Base-by-base conservation (phyloP, 148 eudicot species). In the Nyssa sinensis region DNA sequence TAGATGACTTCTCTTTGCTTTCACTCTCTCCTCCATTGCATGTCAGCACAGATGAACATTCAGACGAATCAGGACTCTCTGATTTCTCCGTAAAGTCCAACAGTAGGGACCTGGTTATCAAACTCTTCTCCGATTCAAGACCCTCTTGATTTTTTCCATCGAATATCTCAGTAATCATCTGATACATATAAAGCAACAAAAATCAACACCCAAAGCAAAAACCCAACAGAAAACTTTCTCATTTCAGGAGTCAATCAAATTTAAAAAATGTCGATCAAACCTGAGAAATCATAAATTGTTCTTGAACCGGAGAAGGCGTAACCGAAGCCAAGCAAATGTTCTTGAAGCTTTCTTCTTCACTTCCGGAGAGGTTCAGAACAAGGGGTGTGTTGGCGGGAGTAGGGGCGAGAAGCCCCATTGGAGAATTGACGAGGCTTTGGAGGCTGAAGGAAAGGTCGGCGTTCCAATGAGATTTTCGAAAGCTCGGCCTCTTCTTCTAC, bases 361-460 rank as follows among this genome's bases (percentile, higher is more conserved):
- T 72, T 62, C 74, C 77, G 34, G 65, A 77, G 74, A 80, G 74
- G 63, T 66, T 78, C 69, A 78, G 75, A 12, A 86, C 47, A 61
- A 79, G 91, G 1, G 97, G 97, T 0, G 98, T 94, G 58, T 92
- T 94, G 0, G 88, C 86, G 30, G 98, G 97, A 74, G 97, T 92
- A 7, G 98, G 98, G 10, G 98, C 98, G 23, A 86, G 73, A 68
- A 92, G 81, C 1, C 80, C 72, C 7, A 74, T 76, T 11, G 93
- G 95, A 14, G 95, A 89, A 47, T 76, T 72, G 11, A 81, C 62
- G 63, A 84, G 71, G 21, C 86, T 81, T 64, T 72, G 77, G 25
- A 86, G 83, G 13, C n/a, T 79, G 72, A 12, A 70, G 63, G 67
- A 83, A 58, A 44, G 80, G 86, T 27, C 74, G 64, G 0, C 55